Conservation (phyloP, 2,329 filamentous ascomycete genomes). For the Graphiopsis chlorocephala region DNA sequence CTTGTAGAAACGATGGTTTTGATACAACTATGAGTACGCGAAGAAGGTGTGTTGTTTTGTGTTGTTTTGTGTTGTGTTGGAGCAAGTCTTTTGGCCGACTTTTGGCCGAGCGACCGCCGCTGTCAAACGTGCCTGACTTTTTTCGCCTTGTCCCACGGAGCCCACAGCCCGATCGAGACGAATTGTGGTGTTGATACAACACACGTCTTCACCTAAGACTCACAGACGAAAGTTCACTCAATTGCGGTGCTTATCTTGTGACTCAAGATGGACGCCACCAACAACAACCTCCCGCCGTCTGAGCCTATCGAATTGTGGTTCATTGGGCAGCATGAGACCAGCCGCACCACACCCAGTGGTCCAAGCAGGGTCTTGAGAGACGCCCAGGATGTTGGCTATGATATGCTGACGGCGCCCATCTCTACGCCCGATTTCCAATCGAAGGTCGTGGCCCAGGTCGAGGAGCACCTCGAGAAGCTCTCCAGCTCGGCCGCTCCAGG, state of each 20-base stretch:
- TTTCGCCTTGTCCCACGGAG: slow-evolving; percentile 1
- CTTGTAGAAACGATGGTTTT: background rate
- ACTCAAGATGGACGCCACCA: slow-evolving; percentile 4
- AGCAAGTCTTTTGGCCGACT: background rate
- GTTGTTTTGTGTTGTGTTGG: background rate
- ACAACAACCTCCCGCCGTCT: background rate
- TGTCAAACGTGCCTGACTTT: background rate
- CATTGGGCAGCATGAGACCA: slow-evolving; percentile 71
- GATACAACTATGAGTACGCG: background rate
- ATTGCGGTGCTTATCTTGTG: background rate
- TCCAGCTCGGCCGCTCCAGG: slow-evolving; percentile 39
- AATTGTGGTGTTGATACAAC: background rate
- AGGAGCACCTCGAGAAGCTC: slow-evolving; percentile 52
- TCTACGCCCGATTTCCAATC: slow-evolving; percentile 71
- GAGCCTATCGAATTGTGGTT: slow-evolving; percentile 52
- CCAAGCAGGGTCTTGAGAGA: slow-evolving; percentile 62
- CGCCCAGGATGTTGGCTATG: slow-evolving; percentile 63
- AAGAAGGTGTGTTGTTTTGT: background rate
- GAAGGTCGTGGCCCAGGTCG: slow-evolving; percentile 62
- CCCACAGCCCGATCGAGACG: background rate
- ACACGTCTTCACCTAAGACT: background rate
- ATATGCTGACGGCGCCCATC: slow-evolving; percentile 74
- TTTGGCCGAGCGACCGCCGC: background rate
- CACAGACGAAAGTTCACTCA: background rate
- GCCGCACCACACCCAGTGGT: slow-evolving; percentile 55